Evolutionary conservation across 176 grass and related monocot species (phyloP).

Genomic region (Rhynchospora breviuscula): DNA sequence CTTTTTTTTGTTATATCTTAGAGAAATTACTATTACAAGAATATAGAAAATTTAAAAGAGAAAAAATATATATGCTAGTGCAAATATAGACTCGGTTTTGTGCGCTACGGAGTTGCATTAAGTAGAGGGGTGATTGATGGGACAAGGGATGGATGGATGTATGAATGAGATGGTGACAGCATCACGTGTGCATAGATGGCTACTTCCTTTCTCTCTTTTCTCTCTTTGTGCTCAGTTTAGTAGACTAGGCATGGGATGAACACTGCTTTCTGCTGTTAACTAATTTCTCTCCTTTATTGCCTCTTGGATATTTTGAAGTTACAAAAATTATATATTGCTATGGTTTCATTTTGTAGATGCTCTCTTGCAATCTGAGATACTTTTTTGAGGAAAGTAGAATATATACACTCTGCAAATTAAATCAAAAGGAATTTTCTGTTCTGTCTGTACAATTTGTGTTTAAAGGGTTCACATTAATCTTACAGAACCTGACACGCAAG

Average conservation of each 20-base stretch:
- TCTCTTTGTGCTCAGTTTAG: neutral
- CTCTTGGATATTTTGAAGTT: neutral
- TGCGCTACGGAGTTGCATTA: neutral
- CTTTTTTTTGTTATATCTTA: neutral
- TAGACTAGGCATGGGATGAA: slow-evolving; percentile 9
- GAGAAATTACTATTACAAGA: neutral
- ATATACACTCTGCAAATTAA: neutral
- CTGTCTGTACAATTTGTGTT: too few relatives aligned
- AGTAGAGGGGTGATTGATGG: slow-evolving; percentile 3
- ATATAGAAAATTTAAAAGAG: neutral
- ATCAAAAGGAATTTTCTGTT: too few relatives aligned
- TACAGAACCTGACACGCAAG: neutral
- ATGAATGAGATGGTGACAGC: slow-evolving; percentile 11
- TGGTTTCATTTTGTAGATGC: neutral
- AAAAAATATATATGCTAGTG: neutral
- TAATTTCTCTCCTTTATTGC: neutral
- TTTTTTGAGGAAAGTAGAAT: neutral
- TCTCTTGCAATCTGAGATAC: neutral
- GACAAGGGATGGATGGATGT: slow-evolving; percentile 21
- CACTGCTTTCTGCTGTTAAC: neutral
- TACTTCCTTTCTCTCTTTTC: neutral
- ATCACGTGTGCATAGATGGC: slow-evolving; percentile 26
- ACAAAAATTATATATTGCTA: slow-evolving; percentile 1
- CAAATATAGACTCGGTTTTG: slow-evolving; percentile 3
- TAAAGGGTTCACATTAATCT: neutral